A percentile compares a stretch with the other conserved stretches of the same genome.
These are phyloP conservation scores for Coniochaeta sp. DNA, from an alignment of 2,329 filamentous ascomycete species.

Conservation along the genomic window DNA sequence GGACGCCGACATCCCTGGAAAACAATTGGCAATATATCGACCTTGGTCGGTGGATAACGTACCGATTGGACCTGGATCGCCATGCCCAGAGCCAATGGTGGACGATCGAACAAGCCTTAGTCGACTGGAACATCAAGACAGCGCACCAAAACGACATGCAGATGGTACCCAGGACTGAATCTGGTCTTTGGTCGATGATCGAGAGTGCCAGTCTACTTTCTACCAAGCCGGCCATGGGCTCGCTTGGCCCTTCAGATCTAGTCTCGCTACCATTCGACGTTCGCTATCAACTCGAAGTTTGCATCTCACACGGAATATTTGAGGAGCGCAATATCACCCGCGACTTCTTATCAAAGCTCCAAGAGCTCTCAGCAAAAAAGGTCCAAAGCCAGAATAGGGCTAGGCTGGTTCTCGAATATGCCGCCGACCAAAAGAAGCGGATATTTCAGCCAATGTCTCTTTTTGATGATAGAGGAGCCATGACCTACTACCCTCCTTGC, in stretches of 20 bases:
- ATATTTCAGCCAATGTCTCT: constrained; percentile 67
- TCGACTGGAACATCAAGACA: constrained; percentile 63
- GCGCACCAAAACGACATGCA: constrained; percentile 30
- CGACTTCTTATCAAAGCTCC: constrained; percentile 60
- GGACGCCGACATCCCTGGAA: constrained; percentile 30
- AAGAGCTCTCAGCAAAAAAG: constrained; percentile 25
- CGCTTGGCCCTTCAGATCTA: constrained; percentile 27
- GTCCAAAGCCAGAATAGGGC: constrained; percentile 41
- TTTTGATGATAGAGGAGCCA: constrained; percentile 49
- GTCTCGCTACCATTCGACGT: constrained; percentile 59
- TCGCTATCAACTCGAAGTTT: constrained; percentile 88
- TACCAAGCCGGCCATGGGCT: constrained; percentile 15
- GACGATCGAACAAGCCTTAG: constrained; percentile 45
- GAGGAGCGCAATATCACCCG: constrained; percentile 66
- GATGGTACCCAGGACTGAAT: constrained; percentile 22
- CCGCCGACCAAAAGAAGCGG: constrained; percentile 55
- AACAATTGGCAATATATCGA: constrained; percentile 34
- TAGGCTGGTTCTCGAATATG: constrained; percentile 63
- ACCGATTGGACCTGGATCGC: constrained; percentile 35
- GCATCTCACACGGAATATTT: constrained; percentile 71
- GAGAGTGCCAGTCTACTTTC: constrained; percentile 18
- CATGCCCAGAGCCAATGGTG: constrained; percentile 24
- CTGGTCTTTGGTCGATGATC: constrained; percentile 32
- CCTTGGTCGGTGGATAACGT: constrained; percentile 50
- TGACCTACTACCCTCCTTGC: constrained; percentile 36